Percentiles rank a stretch among this genome's conserved stretches.
phyloP scores from a whole-genome alignment of 1,284 basidiomycete genomes.

The Wallemia mellicola region DNA sequence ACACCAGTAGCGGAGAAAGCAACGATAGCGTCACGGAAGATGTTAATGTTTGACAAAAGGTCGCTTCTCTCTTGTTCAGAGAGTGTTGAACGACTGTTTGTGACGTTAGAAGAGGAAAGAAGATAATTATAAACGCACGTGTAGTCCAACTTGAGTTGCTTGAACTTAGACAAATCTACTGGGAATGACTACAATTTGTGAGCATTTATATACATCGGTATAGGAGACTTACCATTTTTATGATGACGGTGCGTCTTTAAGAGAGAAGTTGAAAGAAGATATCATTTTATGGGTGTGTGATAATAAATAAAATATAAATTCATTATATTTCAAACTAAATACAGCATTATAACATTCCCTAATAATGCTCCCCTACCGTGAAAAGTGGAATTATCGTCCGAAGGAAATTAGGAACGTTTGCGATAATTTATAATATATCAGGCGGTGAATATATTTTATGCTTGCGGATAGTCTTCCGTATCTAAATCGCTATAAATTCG shows the following conservation, averaged over 20 bases:
- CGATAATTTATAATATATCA: too few species aligned
- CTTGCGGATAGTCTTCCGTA: too few species aligned
- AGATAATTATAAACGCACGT: not conserved
- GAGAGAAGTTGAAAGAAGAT: not conserved
- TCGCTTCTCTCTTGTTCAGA: constrained; percentile 29
- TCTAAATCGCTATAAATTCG: too few species aligned
- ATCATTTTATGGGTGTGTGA: not conserved
- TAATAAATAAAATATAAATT: not conserved
- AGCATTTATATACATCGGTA: not conserved
- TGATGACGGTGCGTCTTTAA: not conserved
- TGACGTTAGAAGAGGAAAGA: not conserved
- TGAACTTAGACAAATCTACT: not conserved
- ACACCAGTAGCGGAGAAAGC: constrained; percentile 49
- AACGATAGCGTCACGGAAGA: constrained; percentile 49
- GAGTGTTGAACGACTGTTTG: constrained; percentile 16
- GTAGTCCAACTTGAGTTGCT: not conserved
- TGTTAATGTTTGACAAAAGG: constrained; percentile 37
- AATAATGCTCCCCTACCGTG: too few species aligned
- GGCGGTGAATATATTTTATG: too few species aligned
- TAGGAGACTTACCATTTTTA: not conserved
- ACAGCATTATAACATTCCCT: too few species aligned
- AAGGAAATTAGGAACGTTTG: too few species aligned
- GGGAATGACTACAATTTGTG: not conserved
- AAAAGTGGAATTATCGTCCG: too few species aligned
- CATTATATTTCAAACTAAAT: too few species aligned